phyloP scores from a whole-genome alignment of 139 green algal species.

The Closterium sp. region DNA sequence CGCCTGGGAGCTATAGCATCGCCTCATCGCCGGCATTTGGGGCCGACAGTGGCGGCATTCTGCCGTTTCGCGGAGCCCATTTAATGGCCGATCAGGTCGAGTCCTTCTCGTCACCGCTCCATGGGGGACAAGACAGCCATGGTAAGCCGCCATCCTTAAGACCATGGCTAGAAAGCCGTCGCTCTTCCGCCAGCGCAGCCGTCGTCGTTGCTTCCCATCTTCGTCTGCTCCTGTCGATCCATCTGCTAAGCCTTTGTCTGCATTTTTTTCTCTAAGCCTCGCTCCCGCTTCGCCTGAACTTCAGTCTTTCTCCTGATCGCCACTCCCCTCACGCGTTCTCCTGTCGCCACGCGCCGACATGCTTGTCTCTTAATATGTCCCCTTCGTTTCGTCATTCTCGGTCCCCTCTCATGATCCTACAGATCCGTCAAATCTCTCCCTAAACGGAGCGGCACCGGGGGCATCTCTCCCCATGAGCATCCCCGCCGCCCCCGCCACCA shows the following conservation, averaged over 20 bases:
- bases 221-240: neutral
- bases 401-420: neutral
- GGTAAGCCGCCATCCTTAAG: neutral
- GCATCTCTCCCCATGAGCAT: neutral
- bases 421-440: neutral
- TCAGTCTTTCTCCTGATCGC: no score
- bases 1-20: neutral
- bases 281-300: no score
- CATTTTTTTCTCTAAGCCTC: neutral
- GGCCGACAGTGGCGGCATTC: neutral
- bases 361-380: neutral
- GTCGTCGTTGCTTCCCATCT: neutral
- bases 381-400: neutral
- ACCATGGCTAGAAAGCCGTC: neutral
- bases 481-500: neutral
- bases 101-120: neutral
- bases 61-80: neutral
- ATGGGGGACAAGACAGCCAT: neutral
- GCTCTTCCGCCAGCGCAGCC: neutral
- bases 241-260: neutral
- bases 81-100: neutral
- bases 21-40: neutral
- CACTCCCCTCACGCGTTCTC: no score
- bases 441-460: neutral
- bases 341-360: neutral